Evolutionary conservation across 768 basidiomycete species (phyloP), one percentile per base, ranked within the genome.

Genomic region (Tremella fuciformis): DNA sequence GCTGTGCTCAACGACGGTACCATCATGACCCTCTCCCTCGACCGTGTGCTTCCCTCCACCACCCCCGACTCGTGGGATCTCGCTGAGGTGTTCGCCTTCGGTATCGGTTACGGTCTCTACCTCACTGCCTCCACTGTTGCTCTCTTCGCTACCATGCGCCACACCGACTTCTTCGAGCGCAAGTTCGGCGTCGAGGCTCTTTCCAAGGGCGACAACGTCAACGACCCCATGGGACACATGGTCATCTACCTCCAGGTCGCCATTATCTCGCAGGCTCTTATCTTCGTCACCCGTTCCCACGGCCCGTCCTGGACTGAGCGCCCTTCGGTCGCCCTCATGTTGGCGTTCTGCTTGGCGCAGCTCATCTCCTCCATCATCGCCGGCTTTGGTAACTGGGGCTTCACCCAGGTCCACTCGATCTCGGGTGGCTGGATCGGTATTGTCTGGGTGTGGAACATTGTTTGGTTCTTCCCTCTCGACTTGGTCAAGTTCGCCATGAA

Each of bases 371-470:
- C 90, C 40, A 93, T 98, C 81, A 97, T 98, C 66, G 93, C 93
- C 49, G 90, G 82, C 11, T 98, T 87, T 78, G 93, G 83, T 69
- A 74, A 96, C 83, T 96, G 88, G 88, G 88, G 89, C 77, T 98
- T 98, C 84, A 93, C 92, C 34, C 76, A 86, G 54, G 88, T 97
- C 64, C 76, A 80, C 34, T 74, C 80, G 21, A 86, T 97, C 76
- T 89, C 88, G 61, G 93, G 89, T 74, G 88, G 86, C 24, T 97
- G 93, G 93, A 89, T 97, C 65, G 94, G 93, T 80, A 92, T 98
- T 65, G 83, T 94, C 59, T 97, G 93, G 93, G 83, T 74, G 24
- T 71, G 92, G 92, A 88, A 97, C 80, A 88, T 96, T 64, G 69
- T 93, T 56, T 94, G 94, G 93, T 98, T 93, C 84, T 76, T 89